Conservation (phyloP, 306 rosid genomes). For the Datisca glomerata region DNA sequence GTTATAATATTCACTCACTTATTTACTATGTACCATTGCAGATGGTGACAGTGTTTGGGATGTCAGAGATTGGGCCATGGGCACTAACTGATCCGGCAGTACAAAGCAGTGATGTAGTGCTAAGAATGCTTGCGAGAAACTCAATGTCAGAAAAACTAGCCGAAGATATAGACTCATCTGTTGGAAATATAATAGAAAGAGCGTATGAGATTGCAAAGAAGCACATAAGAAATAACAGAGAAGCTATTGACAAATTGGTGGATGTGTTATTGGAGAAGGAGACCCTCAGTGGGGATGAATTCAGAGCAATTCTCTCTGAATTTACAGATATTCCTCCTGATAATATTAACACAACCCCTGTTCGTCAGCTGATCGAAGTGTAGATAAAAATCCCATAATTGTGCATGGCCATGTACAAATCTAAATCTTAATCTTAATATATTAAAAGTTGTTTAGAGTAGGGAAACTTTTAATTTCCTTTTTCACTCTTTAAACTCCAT, state of each 20-base stretch:
- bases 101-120: slow-evolving; percentile 47
- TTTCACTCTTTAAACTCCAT: too few species aligned
- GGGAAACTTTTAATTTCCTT: too few species aligned
- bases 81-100: slow-evolving; percentile 37
- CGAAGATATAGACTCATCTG: slow-evolving; percentile 47
- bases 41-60: slow-evolving; percentile 73
- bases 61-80: slow-evolving; percentile 88
- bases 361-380: too few species aligned
- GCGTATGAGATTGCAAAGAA: slow-evolving; percentile 53
- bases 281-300: slow-evolving; percentile 55
- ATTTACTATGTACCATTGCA: slow-evolving; percentile 1
- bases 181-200: slow-evolving; percentile 23
- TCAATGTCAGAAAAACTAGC: slow-evolving; percentile 68
- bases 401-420: too few species aligned
- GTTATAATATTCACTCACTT: too few species aligned
- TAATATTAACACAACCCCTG: too few species aligned
- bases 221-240: slow-evolving; percentile 47
- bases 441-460: too few species aligned
- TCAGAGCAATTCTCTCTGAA: slow-evolving; percentile 52
- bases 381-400: too few species aligned
- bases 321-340: slow-evolving; percentile 32
- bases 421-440: too few species aligned
- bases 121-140: slow-evolving; percentile 68
- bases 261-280: slow-evolving; percentile 60
- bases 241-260: slow-evolving; percentile 48